Conservation (phyloP, 1,284 basidiomycete genomes). For the Ganoderma sp. region DNA sequence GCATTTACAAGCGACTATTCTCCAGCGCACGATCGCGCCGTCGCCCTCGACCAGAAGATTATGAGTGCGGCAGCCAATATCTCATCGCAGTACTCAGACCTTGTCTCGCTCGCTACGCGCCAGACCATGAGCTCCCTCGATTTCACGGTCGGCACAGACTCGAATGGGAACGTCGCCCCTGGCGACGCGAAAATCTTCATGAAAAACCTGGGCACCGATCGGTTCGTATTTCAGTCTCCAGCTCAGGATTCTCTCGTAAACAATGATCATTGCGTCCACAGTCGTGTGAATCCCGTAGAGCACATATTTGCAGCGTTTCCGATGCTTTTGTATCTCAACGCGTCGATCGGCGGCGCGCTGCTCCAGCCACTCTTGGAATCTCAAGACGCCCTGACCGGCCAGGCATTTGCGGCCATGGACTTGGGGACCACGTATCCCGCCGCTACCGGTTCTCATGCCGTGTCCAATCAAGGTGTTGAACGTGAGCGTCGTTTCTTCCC, state of each 20-base stretch:
- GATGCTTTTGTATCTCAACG: conserved; percentile 52
- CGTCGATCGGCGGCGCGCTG: conserved; percentile 47
- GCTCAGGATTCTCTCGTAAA: too few species aligned
- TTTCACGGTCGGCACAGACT: too few species aligned
- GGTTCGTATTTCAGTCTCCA: too few species aligned
- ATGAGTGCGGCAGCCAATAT: too few species aligned
- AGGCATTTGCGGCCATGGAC: conserved; percentile 48
- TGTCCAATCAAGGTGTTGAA: conserved; percentile 17
- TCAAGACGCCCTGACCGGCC: conserved; percentile 41
- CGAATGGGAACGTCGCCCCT: too few species aligned
- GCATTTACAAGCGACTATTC: too few species aligned
- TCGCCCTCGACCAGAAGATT: too few species aligned
- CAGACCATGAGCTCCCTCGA: too few species aligned
- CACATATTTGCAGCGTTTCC: conserved; percentile 55
- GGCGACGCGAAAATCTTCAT: conserved; percentile 55
- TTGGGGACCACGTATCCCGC: conserved; percentile 41
- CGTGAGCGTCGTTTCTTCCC: conserved; percentile 10
- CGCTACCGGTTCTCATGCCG: conserved; percentile 15
- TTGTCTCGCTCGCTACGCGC: too few species aligned
- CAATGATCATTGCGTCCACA: neutral
- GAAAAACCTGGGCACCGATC: conserved; percentile 40
- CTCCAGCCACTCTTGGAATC: conserved; percentile 54
- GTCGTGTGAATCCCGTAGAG: conserved; percentile 52
- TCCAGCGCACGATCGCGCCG: too few species aligned
- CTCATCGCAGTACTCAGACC: too few species aligned